These are phyloP conservation scores for Pichia membranifaciens DNA, from an alignment of 805 yeast genomes.

Conservation along the genomic window DNA sequence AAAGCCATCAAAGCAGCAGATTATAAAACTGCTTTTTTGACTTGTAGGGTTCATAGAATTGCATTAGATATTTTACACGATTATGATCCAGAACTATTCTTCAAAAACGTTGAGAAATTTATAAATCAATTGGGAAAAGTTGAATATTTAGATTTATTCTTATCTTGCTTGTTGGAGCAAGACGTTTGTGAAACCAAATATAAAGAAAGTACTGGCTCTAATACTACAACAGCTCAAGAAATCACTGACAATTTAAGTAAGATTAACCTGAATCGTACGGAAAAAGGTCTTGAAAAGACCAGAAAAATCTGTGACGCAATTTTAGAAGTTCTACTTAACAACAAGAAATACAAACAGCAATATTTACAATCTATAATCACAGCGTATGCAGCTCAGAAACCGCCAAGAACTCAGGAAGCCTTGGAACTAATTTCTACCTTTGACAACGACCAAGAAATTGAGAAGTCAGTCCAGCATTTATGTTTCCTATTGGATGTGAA, in stretches of 20 bases:
- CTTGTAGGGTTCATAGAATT: conserved; percentile 87
- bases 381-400: conserved; percentile 86
- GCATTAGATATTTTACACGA: conserved; percentile 88
- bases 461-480: conserved; percentile 69
- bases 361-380: conserved; percentile 79
- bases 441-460: conserved; percentile 40
- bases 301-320: conserved; percentile 73
- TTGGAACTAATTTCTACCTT: conserved; percentile 54
- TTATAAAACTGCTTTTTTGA: conserved; percentile 68
- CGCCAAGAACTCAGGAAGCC: conserved; percentile 79
- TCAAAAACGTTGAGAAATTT: conserved; percentile 56
- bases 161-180: conserved; percentile 80
- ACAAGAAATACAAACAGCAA: conserved; percentile 41
- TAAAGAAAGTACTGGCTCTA: conserved; percentile 49
- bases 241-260: conserved; percentile 5
- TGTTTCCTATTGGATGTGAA: conserved; percentile 91
- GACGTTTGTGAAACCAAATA: conserved; percentile 81
- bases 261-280: conserved; percentile 10
- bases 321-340: conserved; percentile 46
- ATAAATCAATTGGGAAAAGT: conserved; percentile 63
- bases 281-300: conserved; percentile 39
- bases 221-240: conserved; percentile 7
- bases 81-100: conserved; percentile 68
- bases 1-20: conserved; percentile 50
- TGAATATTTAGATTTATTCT: conserved; percentile 78